phyloP scores from a whole-genome alignment of 1,139 yeast species.

The Kazachstania sp. region DNA sequence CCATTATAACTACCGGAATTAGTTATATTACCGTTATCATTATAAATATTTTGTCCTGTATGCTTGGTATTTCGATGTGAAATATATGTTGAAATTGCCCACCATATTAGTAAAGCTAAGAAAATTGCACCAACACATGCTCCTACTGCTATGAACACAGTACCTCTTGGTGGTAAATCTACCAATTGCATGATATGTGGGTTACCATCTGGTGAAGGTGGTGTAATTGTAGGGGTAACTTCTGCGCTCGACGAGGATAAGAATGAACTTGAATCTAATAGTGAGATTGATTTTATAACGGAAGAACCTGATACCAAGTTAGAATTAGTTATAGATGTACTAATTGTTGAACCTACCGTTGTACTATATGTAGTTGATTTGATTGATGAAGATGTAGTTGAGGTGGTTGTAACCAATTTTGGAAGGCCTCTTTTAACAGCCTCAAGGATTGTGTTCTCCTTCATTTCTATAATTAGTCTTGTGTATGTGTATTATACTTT shows the following conservation, averaged over 20 bases:
- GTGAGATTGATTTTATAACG: neutral
- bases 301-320: neutral
- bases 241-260: conserved; percentile 20
- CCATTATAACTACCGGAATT: neutral
- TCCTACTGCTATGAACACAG: conserved; percentile 76
- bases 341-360: neutral
- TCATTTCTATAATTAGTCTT: neutral
- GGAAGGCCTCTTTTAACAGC: conserved; percentile 4
- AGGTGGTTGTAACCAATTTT: neutral
- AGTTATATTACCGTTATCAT: neutral
- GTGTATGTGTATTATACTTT: neutral
- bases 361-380: neutral
- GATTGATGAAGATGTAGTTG: neutral
- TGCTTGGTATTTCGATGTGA: conserved; percentile 14
- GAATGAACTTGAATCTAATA: conserved; percentile 8
- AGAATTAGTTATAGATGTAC: neutral
- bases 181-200: conserved; percentile 49
- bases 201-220: conserved; percentile 51
- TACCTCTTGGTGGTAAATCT: conserved; percentile 57
- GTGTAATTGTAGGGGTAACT: conserved; percentile 44
- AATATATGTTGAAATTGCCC: conserved; percentile 17
- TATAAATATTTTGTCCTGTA: neutral
- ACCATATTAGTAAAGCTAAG: conserved; percentile 23
- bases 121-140: conserved; percentile 45
- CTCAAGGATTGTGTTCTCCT: neutral